Evolutionary conservation across 768 basidiomycete genomes (phyloP).

Genomic region (Rhodotorula babjevae): DNA sequence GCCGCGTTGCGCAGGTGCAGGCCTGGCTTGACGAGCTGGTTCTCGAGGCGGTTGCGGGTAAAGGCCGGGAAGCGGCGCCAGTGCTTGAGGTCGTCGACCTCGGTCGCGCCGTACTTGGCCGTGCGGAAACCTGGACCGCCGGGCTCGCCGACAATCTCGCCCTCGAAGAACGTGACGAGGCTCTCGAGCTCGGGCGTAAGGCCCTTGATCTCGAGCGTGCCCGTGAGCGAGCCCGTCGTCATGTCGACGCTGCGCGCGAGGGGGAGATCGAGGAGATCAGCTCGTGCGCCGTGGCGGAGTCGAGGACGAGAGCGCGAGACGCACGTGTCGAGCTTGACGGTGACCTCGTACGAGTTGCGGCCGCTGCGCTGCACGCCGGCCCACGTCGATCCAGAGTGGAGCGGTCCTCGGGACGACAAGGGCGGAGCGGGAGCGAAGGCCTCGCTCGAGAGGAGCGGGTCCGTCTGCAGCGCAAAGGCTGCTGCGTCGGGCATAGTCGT

Average conservation of each 20-base stretch:
- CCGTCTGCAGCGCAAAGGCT: neutral
- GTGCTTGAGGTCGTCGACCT: conserved; percentile 86
- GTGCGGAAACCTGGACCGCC: conserved; percentile 88
- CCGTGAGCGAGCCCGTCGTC: conserved; percentile 74
- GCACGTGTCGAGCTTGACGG: conserved; percentile 62
- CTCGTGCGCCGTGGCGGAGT: too few species aligned
- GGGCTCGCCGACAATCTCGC: conserved; percentile 34
- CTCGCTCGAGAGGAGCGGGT: conserved; percentile 5
- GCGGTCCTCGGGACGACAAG: conserved; percentile 42
- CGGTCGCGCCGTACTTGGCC: conserved; percentile 76
- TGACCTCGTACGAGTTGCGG: conserved; percentile 88
- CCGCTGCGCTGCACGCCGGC: conserved; percentile 91
- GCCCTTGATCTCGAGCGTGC: conserved; percentile 86
- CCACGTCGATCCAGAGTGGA: conserved; percentile 76
- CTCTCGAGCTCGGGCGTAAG: conserved; percentile 47
- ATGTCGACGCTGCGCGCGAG: conserved; percentile 67
- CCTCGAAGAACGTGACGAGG: conserved; percentile 39
- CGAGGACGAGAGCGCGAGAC: too few species aligned
- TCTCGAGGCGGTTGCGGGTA: conserved; percentile 60
- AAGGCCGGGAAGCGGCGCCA: conserved; percentile 83
- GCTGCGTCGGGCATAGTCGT: neutral
- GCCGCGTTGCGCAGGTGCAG: conserved; percentile 63
- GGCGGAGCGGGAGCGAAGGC: conserved; percentile 2
- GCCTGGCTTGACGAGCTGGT: conserved; percentile 70
- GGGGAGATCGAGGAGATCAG: neutral